These are phyloP conservation scores for Fusarium concolor DNA, from an alignment of 2,329 filamentous ascomycete species.

Conservation along the genomic window DNA sequence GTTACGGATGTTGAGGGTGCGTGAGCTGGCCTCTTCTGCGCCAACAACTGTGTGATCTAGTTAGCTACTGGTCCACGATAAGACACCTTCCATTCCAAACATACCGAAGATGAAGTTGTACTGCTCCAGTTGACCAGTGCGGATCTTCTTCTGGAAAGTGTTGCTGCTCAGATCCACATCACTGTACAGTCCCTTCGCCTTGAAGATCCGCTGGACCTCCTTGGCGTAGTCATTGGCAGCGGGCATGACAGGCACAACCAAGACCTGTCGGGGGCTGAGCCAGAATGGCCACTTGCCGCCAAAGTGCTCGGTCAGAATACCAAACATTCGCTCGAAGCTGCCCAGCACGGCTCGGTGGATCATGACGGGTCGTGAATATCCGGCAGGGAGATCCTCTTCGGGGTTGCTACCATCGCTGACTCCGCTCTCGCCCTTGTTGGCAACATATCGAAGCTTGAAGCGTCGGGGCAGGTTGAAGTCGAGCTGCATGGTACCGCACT, in stretches of 20 bases:
- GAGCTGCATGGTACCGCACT: slow-evolving; percentile 85
- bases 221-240: slow-evolving; percentile 83
- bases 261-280: slow-evolving; percentile 84
- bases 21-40: slow-evolving; percentile 69
- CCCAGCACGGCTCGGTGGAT: slow-evolving; percentile 85
- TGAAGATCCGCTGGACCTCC: slow-evolving; percentile 77
- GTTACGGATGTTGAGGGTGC: slow-evolving; percentile 72
- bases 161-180: slow-evolving; percentile 72
- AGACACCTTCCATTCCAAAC: not conserved
- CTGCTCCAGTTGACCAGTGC: slow-evolving; percentile 81
- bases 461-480: slow-evolving; percentile 79
- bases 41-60: slow-evolving; percentile 63
- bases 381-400: slow-evolving; percentile 65
- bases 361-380: slow-evolving; percentile 85
- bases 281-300: slow-evolving; percentile 91
- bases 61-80: slow-evolving; percentile 26
- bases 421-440: slow-evolving; percentile 62
- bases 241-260: slow-evolving; percentile 71
- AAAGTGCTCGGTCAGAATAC: slow-evolving; percentile 85
- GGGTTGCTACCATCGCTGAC: slow-evolving; percentile 59
- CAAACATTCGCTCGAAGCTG: slow-evolving; percentile 75
- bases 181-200: slow-evolving; percentile 74
- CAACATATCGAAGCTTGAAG: slow-evolving; percentile 59
- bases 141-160: slow-evolving; percentile 91
- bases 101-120: slow-evolving; percentile 86